Evolutionary conservation across 2,329 filamentous ascomycete species (phyloP), one percentile per base, ranked within the genome.

Genomic region (Ophiocordyceps camponoti-rufipedis): DNA sequence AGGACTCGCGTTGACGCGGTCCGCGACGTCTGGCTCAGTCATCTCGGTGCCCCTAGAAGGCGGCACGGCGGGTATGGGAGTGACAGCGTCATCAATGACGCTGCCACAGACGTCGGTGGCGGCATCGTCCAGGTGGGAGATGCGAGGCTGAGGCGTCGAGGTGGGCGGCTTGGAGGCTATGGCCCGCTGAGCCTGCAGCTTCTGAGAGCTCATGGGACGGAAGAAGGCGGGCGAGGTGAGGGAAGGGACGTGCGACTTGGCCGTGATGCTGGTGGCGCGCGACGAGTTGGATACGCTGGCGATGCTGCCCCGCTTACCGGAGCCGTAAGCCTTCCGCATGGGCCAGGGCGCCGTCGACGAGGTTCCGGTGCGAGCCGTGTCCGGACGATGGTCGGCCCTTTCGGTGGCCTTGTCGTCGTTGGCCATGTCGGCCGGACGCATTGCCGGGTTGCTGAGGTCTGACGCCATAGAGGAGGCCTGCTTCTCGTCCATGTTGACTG

Each of bases 201-300:
- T 82, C 60, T 94, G 87, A 23, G 89, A 94, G 65, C 88, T 96
- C 86, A 98, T 94, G 38, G 91, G 91, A 19, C 82, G 82, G 58
- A 94, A 94, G 66, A 98, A 96, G 45, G 85, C 89, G 56, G 89
- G 83, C 14, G 86, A 87, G 3, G 86, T 82, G 45, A 98, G 68
- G 2, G 83, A 87, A 1, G 91, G 88, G 18, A 94, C 87, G 68
- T 98, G 91, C 40, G 85, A 91, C 56, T 81, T 76, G 58, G 81
- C 87, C 42, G 82, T 71, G 40, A 84, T 72, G 52, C 80, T 89
- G 3, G 56, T 54, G 19, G 59, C 49, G 44, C 55, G 56, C 14
- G 69, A 71, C 45, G 69, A 77, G 58, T 60, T 71, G 16, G 60
- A 67, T 29, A 67, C 59, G 46, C 62, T 62, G 13, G 64, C 61